These are phyloP conservation scores for Saturnispora sanitii DNA, from an alignment of 805 yeast species.

Conservation along the genomic window DNA sequence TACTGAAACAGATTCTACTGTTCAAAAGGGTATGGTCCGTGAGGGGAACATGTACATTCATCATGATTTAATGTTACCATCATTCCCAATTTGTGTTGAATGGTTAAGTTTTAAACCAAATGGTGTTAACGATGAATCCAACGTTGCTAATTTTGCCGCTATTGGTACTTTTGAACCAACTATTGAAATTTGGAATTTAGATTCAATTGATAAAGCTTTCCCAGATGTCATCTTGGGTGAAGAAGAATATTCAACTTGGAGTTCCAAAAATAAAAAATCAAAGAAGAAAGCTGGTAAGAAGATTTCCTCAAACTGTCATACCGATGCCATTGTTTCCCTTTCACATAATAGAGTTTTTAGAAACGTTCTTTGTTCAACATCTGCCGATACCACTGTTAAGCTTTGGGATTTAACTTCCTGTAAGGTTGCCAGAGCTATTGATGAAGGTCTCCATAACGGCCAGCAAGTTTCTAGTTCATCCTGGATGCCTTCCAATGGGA, in stretches of 20 bases:
- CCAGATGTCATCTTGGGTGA: conserved; percentile 92
- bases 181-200: conserved; percentile 95
- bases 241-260: conserved; percentile 31
- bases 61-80: conserved; percentile 93
- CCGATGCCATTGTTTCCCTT: conserved; percentile 86
- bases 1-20: conserved; percentile 52
- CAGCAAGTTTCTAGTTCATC: conserved; percentile 77
- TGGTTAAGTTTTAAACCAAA: conserved; percentile 79
- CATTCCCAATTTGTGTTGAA: conserved; percentile 93
- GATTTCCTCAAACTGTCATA: conserved; percentile 54
- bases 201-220: conserved; percentile 84
- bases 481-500: conserved; percentile 54
- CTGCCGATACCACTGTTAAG: conserved; percentile 91
- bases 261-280: conserved; percentile 20
- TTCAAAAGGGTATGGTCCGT: conserved; percentile 60
- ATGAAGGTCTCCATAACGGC: conserved; percentile 52
- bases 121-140: conserved; percentile 31
- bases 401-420: conserved; percentile 84
- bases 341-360: conserved; percentile 75
- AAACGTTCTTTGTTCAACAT: conserved; percentile 82
- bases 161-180: conserved; percentile 96
- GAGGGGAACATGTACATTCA: conserved; percentile 80
- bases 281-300: conserved; percentile 40
- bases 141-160: conserved; percentile 86
- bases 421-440: conserved; percentile 68